Percentiles rank a stretch among this genome's conserved stretches.
Conservation (phyloP, 2,329 filamentous ascomycete species). For the Aspergillus texensis region DNA sequence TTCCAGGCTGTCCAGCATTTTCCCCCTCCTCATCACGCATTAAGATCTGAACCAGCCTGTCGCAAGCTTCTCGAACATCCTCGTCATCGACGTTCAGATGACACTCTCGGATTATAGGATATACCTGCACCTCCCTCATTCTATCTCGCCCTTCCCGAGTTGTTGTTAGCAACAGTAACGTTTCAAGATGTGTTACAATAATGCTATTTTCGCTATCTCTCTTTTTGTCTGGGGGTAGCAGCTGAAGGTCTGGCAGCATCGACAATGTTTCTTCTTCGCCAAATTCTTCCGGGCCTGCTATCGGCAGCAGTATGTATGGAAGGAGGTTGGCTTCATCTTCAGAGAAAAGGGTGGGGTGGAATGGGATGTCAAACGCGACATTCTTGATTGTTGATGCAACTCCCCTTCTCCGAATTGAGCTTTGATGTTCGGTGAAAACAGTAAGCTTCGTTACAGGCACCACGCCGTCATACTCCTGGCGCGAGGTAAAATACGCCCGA, state of each 20-base stretch:
- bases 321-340: slow-evolving; percentile 77
- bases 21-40: slow-evolving; percentile 75
- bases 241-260: slow-evolving; percentile 88
- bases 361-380: slow-evolving; percentile 76
- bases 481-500: slow-evolving; percentile 71
- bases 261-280: slow-evolving; percentile 79
- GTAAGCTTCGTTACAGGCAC: slow-evolving; percentile 90
- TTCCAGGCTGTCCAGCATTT: slow-evolving; percentile 38
- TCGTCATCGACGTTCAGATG: slow-evolving; percentile 79
- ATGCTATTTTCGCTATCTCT: slow-evolving; percentile 77
- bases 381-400: slow-evolving; percentile 98
- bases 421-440: slow-evolving; percentile 91
- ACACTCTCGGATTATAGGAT: slow-evolving; percentile 84
- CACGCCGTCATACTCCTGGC: slow-evolving; percentile 76
- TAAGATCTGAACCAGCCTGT: slow-evolving; percentile 84
- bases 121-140: slow-evolving; percentile 77
- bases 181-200: slow-evolving; percentile 86
- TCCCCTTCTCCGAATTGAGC: slow-evolving; percentile 81
- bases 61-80: slow-evolving; percentile 78
- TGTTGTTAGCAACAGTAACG: slow-evolving; percentile 78
- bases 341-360: slow-evolving; percentile 71
- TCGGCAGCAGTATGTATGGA: slow-evolving; percentile 84
- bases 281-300: slow-evolving; percentile 87
- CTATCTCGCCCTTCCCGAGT: slow-evolving; percentile 73
- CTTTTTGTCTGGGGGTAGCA: slow-evolving; percentile 86